Percentiles rank a stretch among this genome's conserved stretches.
phyloP scores from a whole-genome alignment of 1,139 yeast species.

The Suhomyces taliae region DNA sequence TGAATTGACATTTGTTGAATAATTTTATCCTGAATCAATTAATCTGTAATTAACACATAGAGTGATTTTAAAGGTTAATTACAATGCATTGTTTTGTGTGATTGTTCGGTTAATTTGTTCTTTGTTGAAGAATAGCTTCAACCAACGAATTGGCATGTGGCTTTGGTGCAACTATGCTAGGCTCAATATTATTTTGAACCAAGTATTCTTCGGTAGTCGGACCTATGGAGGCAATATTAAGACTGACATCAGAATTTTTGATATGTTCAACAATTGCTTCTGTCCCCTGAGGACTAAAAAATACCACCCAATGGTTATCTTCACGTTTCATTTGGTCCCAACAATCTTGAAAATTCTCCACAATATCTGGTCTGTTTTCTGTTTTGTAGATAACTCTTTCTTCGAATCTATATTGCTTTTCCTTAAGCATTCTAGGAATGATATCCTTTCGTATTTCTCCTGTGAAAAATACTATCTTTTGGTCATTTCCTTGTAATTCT shows the following conservation, averaged over 20 bases:
- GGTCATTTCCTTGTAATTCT: constrained; percentile 28
- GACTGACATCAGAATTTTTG: constrained; percentile 18
- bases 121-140: constrained; percentile 24
- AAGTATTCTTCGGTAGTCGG: constrained; percentile 84
- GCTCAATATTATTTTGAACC: constrained; percentile 47
- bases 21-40: no score
- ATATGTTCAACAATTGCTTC: constrained; percentile 54
- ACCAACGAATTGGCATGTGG: constrained; percentile 70
- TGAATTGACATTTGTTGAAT: no score
- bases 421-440: constrained; percentile 61
- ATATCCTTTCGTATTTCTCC: constrained; percentile 85
- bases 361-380: constrained; percentile 46
- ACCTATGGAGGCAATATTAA: constrained; percentile 79
- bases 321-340: constrained; percentile 13
- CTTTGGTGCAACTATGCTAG: constrained; percentile 64
- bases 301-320: constrained; percentile 62
- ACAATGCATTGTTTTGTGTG: no score
- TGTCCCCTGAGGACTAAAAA: constrained; percentile 92
- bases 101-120: background rate
- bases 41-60: no score
- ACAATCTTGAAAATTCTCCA: constrained; percentile 33
- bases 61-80: no score
- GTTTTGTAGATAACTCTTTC: constrained; percentile 78
- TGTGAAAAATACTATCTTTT: constrained; percentile 70
- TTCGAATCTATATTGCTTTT: constrained; percentile 42